Evolutionary conservation across 1,139 yeast species (phyloP), one percentile per base, ranked within the genome.

Genomic region (Geotrichum siamense): DNA sequence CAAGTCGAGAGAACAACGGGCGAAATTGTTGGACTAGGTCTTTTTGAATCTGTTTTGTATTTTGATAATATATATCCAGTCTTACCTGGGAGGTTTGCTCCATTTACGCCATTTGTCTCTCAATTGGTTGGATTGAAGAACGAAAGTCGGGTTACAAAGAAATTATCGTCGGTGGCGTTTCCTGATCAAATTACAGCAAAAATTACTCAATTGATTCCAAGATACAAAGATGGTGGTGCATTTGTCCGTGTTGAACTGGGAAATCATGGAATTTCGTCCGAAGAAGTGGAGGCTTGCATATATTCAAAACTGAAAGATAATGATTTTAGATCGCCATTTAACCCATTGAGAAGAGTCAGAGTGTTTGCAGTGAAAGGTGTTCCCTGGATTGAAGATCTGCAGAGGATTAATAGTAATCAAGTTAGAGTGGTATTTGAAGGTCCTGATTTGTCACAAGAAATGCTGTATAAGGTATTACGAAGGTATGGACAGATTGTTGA

Each of bases 321-420:
- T 3, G 41, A 41, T 9, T 48, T 41, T 35, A 49, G 53, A 3
- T 47, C 53, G 10, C 36, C 51, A 47, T 54, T 47, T 38, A 48
- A 52, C 39, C 52, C 72, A 51, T 52, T 62, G 57, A 48, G 68
- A 61, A 45, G 65, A 61, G 57, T 71, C 78, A 63, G 61, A 65
- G 57, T 82, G 68, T 45, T 82, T 71, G 78, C 84, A 0, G 97
- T 93, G 1, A 81, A 82, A 53, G 98, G 98, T 48, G 72, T 77
- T 0, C 98, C 98, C 0, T 91, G 97, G 96, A 83, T 91, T 51
- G 97, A 91, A 63, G 98, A 91, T 60, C 69, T 91, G 58, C 74
- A 83, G 53, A 68, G 96, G 51, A 74, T 73, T 51, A 94, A 94
- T 8, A 78, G 82, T 48, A 65, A 71, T 10, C 70, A 71, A 19